Base-by-base conservation (phyloP, 192 early-diverging fungal species). In the Gaertneriomyces sp. region DNA sequence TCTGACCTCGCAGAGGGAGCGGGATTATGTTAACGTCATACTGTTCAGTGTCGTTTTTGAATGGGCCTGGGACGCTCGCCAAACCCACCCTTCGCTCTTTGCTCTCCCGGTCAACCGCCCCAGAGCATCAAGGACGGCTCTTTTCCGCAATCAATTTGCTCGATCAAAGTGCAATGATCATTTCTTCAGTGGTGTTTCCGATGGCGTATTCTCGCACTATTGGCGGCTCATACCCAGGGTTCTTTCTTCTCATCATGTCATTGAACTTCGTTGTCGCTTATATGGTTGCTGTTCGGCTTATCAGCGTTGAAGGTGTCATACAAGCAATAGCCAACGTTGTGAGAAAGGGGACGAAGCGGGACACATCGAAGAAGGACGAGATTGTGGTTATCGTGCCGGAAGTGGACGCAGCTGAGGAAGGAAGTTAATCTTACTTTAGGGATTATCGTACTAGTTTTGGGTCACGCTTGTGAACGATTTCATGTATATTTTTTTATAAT, bases 11-110 rank as follows among this genome's bases (percentile, higher is more conserved):
- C 45, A 52, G 47, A 11, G 5, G 19, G 4, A 19, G 38, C 16
- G 16, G n/a, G 4, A n/a, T 57, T 57, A 57, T 38, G 38, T 38
- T 33, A 57, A 14, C 55, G 3, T 7, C 40, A 33, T 60, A 25
- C 16, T 14, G 57, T 45, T 25, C 43, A 64, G 66, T 76, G 55
- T 16, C 79, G 33, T 14, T 62, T 58, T 57, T 73, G 25, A 55
- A 77, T 62, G 64, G 73, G 33, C 66, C 76, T 67, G 68, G 63
- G 58, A 54, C 68, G 20, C 42, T 70, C 25, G 73, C 76, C 7
- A 58, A 62, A 16, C 79, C 79, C 14, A 73, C 67, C 14, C 41
- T 72, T 17, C 69, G 73, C 7, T 60, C 65, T 17, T 45, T 81
- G 9, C 66, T 78, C 7, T 76, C 74, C 14, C 65, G 70, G 11